Percentiles rank a stretch among this genome's conserved stretches.
These are phyloP conservation scores for Candida patagonica DNA, from an alignment of 805 yeast species.

Conservation along the genomic window DNA sequence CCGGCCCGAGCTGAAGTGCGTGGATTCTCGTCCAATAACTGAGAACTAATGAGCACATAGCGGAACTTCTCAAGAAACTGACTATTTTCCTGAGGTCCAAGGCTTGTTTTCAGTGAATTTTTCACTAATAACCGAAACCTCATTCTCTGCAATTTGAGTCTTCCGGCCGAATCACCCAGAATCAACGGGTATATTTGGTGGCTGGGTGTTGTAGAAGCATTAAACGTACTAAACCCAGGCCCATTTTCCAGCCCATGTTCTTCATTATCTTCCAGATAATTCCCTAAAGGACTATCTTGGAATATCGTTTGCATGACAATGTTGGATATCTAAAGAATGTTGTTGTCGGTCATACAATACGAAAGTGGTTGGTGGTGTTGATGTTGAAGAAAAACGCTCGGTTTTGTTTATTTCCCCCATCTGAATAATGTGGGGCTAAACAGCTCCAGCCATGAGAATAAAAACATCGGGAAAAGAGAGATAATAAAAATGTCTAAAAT, in stretches of 20 bases:
- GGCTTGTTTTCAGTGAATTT: slow-evolving; percentile 20
- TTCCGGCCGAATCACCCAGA: slow-evolving; percentile 1
- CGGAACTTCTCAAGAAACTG: slow-evolving; percentile 43
- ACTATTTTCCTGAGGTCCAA: slow-evolving; percentile 22
- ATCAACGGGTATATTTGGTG: slow-evolving; percentile 4
- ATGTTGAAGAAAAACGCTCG: too few species aligned
- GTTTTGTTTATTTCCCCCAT: too few species aligned
- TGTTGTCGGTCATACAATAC: too few species aligned
- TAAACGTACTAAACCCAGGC: too few species aligned
- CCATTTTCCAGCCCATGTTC: not conserved
- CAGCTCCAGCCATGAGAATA: too few species aligned
- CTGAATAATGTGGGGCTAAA: too few species aligned
- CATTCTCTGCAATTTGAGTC: slow-evolving; percentile 8
- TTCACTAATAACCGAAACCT: slow-evolving; percentile 20
- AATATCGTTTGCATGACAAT: too few species aligned
- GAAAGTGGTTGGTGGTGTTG: too few species aligned
- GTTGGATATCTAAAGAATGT: too few species aligned
- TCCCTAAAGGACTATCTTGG: slow-evolving; percentile 3
- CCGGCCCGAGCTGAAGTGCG: not conserved
- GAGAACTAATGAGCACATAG: slow-evolving; percentile 41
- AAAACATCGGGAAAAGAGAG: too few species aligned
- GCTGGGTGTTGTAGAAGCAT: too few species aligned
- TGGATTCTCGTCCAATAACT: slow-evolving; percentile 27
- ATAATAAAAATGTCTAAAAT: too few species aligned
- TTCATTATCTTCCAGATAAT: not conserved